These are phyloP conservation scores for Raddia distichophylla DNA, from an alignment of 176 grass and related monocot species.

Conservation along the genomic window DNA sequence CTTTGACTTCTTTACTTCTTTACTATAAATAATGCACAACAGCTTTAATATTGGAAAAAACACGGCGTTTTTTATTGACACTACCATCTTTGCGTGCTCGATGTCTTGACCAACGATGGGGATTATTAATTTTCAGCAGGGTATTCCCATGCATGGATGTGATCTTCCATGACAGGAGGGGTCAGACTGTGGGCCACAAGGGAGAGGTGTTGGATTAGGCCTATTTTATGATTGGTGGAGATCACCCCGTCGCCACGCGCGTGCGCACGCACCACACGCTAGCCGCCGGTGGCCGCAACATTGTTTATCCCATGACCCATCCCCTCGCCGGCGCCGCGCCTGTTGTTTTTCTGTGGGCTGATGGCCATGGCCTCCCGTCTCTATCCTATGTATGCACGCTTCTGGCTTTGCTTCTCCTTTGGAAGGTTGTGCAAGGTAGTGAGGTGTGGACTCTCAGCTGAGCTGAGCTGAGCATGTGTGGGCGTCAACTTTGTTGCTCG, in stretches of 20 bases:
- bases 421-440: constrained; percentile 16
- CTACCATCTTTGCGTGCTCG: too few relatives aligned
- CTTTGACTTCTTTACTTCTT: too few relatives aligned
- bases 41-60: too few relatives aligned
- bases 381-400: constrained; percentile 1
- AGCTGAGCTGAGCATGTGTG: background rate
- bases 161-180: constrained; percentile 13
- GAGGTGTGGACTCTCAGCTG: background rate
- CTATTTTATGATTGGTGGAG: constrained; percentile 70
- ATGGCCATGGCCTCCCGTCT: background rate
- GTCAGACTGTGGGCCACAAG: background rate
- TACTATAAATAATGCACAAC: too few relatives aligned
- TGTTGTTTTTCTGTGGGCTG: constrained; percentile 26
- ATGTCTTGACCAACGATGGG: too few relatives aligned
- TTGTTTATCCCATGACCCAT: constrained; percentile 43
- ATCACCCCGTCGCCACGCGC: background rate
- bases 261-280: constrained; percentile 18
- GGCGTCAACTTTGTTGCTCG: constrained; percentile 25
- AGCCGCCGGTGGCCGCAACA: constrained; percentile 34
- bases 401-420: constrained; percentile 29
- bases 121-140: too few relatives aligned
- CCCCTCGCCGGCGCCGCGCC: background rate
- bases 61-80: too few relatives aligned
- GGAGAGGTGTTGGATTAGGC: constrained; percentile 45
- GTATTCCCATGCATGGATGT: background rate